phyloP scores from a whole-genome alignment of 805 yeast genomes.

The Cyberlindnera bimundalis region DNA sequence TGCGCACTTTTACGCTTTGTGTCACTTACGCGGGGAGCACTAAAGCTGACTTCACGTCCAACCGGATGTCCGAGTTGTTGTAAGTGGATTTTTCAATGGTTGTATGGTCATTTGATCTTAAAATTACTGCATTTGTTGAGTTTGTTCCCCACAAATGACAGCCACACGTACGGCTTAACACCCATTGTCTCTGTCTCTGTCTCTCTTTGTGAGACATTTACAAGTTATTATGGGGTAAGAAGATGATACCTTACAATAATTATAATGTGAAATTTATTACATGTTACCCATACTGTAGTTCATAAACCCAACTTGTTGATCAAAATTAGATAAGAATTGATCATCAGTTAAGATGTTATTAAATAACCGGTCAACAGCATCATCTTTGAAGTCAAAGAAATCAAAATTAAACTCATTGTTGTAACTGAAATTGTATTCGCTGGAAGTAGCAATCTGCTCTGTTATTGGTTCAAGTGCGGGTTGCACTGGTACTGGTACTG shows the following conservation, averaged over 20 bases:
- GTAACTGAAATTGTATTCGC: too few species aligned
- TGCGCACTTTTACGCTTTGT: background rate
- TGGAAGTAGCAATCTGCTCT: background rate
- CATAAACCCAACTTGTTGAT: slow-evolving; percentile 4
- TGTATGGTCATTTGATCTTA: too few species aligned
- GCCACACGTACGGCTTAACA: too few species aligned
- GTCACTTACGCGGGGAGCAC: background rate
- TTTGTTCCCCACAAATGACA: background rate
- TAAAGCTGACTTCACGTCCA: background rate
- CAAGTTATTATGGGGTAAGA: too few species aligned
- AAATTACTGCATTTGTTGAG: too few species aligned
- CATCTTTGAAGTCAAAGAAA: slow-evolving; percentile 16
- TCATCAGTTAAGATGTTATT: slow-evolving; percentile 10
- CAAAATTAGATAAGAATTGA: slow-evolving; percentile 6
- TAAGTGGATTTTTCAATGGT: too few species aligned
- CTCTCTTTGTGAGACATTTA: too few species aligned
- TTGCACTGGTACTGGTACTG: background rate
- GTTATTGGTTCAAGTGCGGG: background rate
- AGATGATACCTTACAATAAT: too few species aligned
- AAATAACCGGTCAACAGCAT: slow-evolving; percentile 13
- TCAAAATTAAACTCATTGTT: slow-evolving; percentile 3
- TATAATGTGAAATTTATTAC: background rate
- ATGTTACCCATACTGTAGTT: background rate
- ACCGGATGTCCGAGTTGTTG: background rate
- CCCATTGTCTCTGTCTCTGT: too few species aligned